Conservation (phyloP, 495 filamentous ascomycete genomes). For the Penicillium simplicissimum region DNA sequence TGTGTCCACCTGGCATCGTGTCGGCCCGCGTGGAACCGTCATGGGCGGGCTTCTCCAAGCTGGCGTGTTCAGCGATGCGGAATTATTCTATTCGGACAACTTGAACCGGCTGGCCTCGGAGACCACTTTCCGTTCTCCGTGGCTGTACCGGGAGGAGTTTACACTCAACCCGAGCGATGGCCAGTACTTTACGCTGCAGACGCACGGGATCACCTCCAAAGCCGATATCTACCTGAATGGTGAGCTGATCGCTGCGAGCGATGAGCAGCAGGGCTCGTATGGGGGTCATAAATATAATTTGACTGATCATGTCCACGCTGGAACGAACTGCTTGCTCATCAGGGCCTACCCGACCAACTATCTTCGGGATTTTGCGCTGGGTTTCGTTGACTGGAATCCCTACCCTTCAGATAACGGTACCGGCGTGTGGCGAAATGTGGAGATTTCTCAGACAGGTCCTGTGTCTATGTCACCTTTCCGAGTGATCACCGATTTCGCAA, state of each 20-base stretch:
- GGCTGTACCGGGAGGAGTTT: slow-evolving; percentile 64
- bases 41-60: slow-evolving; percentile 59
- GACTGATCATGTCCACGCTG: slow-evolving; percentile 38
- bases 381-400: slow-evolving; percentile 69
- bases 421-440: slow-evolving; percentile 63
- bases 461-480: slow-evolving; percentile 52
- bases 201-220: slow-evolving; percentile 60
- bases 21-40: slow-evolving; percentile 53
- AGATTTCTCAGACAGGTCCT: slow-evolving; percentile 57
- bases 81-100: slow-evolving; percentile 60
- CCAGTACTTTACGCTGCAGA: slow-evolving; percentile 54
- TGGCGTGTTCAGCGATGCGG: slow-evolving; percentile 54
- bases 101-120: slow-evolving; percentile 43
- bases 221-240: slow-evolving; percentile 66
- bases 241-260: slow-evolving; percentile 46
- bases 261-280: slow-evolving; percentile 57
- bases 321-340: slow-evolving; percentile 53
- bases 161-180: slow-evolving; percentile 35
- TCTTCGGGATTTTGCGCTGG: slow-evolving; percentile 57
- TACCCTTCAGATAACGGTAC: slow-evolving; percentile 60
- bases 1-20: slow-evolving; percentile 54
- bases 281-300: slow-evolving; percentile 57
- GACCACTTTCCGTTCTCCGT: slow-evolving; percentile 54
- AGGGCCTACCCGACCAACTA: slow-evolving; percentile 59
- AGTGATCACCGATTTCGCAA: slow-evolving; percentile 46